Evolutionary conservation across 257 asterid species (phyloP).

Genomic region (Ilex asprella): DNA sequence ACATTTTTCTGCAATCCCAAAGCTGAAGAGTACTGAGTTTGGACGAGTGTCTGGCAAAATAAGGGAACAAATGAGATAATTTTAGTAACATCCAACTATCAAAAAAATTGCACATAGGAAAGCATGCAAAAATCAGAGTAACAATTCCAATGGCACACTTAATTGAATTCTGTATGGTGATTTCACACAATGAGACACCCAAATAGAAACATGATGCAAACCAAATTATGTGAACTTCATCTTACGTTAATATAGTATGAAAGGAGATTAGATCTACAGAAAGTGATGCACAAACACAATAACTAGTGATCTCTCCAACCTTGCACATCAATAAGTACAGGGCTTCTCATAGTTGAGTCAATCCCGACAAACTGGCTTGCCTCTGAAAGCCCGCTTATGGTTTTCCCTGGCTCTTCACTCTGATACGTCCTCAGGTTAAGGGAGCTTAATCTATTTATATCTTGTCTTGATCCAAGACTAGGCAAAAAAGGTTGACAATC

Average conservation of each 20-base stretch:
- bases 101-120: no score
- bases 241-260: no score
- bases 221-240: no score
- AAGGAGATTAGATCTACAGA: no score
- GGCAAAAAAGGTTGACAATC: slow-evolving; percentile 34
- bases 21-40: slow-evolving; percentile 36
- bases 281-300: not conserved
- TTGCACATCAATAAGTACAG: slow-evolving; percentile 37
- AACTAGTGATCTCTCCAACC: slow-evolving; percentile 30
- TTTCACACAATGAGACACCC: not conserved
- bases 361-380: slow-evolving; percentile 22
- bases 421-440: slow-evolving; percentile 28
- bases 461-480: slow-evolving; percentile 38
- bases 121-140: not conserved
- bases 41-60: slow-evolving; percentile 14
- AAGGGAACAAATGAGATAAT: not conserved
- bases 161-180: no score
- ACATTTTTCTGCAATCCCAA: slow-evolving; percentile 58
- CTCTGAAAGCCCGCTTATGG: slow-evolving; percentile 27
- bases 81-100: no score
- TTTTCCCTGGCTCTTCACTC: slow-evolving; percentile 38
- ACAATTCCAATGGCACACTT: not conserved
- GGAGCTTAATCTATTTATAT: slow-evolving; percentile 25
- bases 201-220: not conserved
- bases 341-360: slow-evolving; percentile 28